phyloP scores from a whole-genome alignment of 768 basidiomycete species.

The Cyclocybe cylindracea region DNA sequence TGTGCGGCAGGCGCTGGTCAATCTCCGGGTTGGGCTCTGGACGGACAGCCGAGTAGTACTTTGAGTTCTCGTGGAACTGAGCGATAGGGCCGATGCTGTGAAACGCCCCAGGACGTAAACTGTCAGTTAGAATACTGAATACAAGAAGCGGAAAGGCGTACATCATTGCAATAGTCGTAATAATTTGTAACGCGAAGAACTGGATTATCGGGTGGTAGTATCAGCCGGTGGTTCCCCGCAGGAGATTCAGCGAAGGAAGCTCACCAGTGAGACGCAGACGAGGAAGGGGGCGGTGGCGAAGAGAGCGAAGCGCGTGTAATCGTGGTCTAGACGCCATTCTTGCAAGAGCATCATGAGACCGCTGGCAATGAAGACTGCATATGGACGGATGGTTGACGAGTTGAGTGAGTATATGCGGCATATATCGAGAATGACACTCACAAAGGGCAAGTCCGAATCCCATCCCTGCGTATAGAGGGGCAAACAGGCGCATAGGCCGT shows the following conservation, averaged over 20 bases:
- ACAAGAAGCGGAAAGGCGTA: conserved; percentile 25
- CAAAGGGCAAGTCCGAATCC: conserved; percentile 68
- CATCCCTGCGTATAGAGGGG: conserved; percentile 73
- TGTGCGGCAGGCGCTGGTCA: conserved; percentile 67
- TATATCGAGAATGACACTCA: conserved; percentile 31
- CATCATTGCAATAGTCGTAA: conserved; percentile 67
- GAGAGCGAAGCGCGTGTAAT: conserved; percentile 65
- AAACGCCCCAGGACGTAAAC: conserved; percentile 11
- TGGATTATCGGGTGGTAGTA: conserved; percentile 22
- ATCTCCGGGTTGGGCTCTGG: conserved; percentile 64
- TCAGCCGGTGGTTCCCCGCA: conserved; percentile 4
- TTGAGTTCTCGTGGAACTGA: conserved; percentile 83
- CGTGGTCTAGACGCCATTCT: conserved; percentile 69
- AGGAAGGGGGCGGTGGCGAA: conserved; percentile 68
- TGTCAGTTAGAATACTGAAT: conserved; percentile 14
- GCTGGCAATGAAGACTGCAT: conserved; percentile 66
- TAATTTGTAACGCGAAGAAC: conserved; percentile 76
- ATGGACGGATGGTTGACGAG: background rate
- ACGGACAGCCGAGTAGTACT: conserved; percentile 73
- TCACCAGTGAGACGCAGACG: conserved; percentile 73
- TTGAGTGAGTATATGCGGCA: background rate
- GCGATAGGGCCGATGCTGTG: conserved; percentile 77
- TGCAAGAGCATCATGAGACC: conserved; percentile 60
- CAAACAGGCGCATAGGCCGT: conserved; percentile 62
- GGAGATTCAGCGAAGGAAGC: conserved; percentile 16